A percentile compares a stretch with the other conserved stretches of the same genome.
These are phyloP conservation scores for Boletus subcaerulescens DNA, from an alignment of 768 basidiomycete genomes.

Conservation along the genomic window DNA sequence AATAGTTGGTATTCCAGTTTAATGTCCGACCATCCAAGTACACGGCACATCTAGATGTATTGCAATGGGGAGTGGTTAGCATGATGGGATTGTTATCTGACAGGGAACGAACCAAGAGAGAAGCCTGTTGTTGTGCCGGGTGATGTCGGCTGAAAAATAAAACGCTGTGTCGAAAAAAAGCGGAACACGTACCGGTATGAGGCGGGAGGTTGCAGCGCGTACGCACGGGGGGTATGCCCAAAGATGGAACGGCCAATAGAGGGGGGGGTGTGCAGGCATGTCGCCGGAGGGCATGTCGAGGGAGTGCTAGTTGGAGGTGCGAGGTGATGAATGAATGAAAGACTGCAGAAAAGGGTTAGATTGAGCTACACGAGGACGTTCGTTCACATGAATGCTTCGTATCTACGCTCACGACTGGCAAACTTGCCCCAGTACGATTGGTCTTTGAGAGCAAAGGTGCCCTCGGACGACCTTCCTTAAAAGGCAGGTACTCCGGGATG, in stretches of 20 bases:
- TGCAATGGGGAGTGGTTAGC: no score
- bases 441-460: background rate
- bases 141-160: background rate
- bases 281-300: slow-evolving; percentile 1
- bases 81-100: background rate
- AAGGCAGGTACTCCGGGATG: slow-evolving; percentile 6
- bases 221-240: background rate
- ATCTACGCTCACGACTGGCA: background rate
- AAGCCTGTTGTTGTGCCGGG: slow-evolving; percentile 2
- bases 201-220: no score
- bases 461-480: slow-evolving; percentile 1
- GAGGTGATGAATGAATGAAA: background rate
- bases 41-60: background rate
- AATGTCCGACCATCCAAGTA: slow-evolving; percentile 22
- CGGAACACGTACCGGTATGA: no score
- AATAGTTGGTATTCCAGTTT: slow-evolving; percentile 9
- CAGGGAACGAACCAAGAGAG: slow-evolving; percentile 8
- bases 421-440: no score
- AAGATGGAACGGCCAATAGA: slow-evolving; percentile 1
- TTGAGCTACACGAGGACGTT: slow-evolving; percentile 2
- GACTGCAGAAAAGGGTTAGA: slow-evolving; percentile 1
- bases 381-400: background rate
- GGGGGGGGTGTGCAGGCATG: slow-evolving; percentile 1
- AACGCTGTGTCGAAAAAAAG: background rate
- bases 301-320: background rate